These are phyloP conservation scores for Dictyostelium intermedium DNA, from an alignment of 78 protist species.

Conservation along the genomic window DNA sequence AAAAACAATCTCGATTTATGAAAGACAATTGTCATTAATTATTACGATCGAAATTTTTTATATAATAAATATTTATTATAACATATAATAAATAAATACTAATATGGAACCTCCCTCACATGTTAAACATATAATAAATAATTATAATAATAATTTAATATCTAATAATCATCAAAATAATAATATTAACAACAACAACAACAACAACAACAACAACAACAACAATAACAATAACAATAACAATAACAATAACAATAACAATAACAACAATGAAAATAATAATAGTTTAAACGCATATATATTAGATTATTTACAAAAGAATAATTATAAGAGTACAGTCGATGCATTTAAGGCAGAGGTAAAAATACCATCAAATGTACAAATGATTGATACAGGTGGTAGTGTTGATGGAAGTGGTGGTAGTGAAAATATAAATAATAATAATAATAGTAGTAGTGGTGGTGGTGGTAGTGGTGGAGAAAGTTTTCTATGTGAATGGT, in stretches of 20 bases:
- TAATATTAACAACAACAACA: background rate
- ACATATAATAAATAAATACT: background rate
- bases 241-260: background rate
- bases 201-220: background rate
- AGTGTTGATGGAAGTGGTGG: background rate
- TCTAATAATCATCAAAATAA: background rate
- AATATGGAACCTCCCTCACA: background rate
- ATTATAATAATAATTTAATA: background rate
- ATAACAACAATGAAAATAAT: background rate
- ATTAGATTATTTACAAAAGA: constrained; percentile 32
- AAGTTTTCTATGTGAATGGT: constrained; percentile 28
- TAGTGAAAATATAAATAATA: background rate
- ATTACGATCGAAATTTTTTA: background rate
- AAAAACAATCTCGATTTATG: background rate
- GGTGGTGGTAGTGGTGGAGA: background rate
- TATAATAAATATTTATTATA: too few species aligned
- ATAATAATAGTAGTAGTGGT: background rate
- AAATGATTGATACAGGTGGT: background rate
- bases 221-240: background rate
- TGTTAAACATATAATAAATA: background rate
- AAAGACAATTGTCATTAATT: background rate
- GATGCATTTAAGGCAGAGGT: constrained; percentile 37
- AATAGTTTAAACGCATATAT: constrained; percentile 29
- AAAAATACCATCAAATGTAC: background rate
- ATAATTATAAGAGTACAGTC: constrained; percentile 2